Evolutionary conservation across 2,329 filamentous ascomycete species (phyloP).

Genomic region (Neofusicoccum ribis): DNA sequence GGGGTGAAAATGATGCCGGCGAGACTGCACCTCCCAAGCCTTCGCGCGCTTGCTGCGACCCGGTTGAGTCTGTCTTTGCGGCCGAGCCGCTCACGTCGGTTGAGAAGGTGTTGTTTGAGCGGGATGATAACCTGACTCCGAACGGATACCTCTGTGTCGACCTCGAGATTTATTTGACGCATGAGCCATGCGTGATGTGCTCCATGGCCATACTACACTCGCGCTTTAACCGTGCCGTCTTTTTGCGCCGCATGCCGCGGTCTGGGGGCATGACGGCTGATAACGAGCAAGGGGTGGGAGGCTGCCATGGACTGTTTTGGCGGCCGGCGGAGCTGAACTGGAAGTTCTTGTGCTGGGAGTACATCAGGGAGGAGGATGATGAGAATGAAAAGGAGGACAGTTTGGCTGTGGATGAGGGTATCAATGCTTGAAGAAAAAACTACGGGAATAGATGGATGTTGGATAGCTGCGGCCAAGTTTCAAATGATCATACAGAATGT

Average conservation of each 20-base stretch:
- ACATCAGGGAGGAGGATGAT: conserved; percentile 41
- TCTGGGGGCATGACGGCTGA: conserved; percentile 85
- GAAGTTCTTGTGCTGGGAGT: conserved; percentile 82
- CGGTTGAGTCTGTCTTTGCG: conserved; percentile 52
- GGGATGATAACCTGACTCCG: conserved; percentile 57
- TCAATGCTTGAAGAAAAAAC: background rate
- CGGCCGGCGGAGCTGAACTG: conserved; percentile 75
- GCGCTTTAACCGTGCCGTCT: conserved; percentile 82
- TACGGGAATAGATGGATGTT: too few relatives aligned
- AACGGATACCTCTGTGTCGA: conserved; percentile 93
- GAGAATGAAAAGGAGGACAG: background rate
- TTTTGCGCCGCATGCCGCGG: conserved; percentile 73
- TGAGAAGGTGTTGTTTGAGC: conserved; percentile 62
- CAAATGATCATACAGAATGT: too few relatives aligned
- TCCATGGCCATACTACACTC: conserved; percentile 96
- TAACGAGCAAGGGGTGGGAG: conserved; percentile 27
- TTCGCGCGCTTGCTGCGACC: background rate
- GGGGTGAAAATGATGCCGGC: background rate
- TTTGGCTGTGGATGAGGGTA: background rate
- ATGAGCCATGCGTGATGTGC: conserved; percentile 96
- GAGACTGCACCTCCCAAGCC: background rate
- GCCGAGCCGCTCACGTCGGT: conserved; percentile 68
- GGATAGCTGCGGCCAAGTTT: too few relatives aligned
- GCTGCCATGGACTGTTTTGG: conserved; percentile 62
- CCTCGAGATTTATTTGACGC: conserved; percentile 89